phyloP scores from a whole-genome alignment of 306 rosid species.

The Ziziphus jujuba region DNA sequence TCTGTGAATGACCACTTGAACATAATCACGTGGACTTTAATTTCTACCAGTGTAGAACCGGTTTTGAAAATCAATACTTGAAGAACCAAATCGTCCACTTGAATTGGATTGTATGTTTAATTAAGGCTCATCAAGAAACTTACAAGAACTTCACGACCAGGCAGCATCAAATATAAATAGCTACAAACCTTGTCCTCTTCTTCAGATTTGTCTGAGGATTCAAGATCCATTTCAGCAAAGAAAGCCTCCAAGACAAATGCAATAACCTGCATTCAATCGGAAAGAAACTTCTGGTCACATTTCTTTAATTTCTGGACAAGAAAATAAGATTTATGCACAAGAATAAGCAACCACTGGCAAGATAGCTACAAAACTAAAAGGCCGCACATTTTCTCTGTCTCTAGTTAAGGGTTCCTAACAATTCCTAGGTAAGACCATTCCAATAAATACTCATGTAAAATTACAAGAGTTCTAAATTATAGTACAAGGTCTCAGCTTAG shows the following conservation, averaged over 20 bases:
- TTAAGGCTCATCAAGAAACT: not conserved
- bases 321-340: not conserved
- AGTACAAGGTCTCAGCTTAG: too few species aligned
- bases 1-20: not conserved
- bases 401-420: too few species aligned
- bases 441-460: too few species aligned
- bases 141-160: not conserved
- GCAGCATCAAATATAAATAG: conserved; percentile 9
- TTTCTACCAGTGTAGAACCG: not conserved
- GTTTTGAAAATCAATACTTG: not conserved
- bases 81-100: not conserved
- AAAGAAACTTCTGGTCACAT: conserved; percentile 6
- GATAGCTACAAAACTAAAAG: too few species aligned
- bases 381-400: too few species aligned
- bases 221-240: conserved; percentile 95
- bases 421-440: too few species aligned
- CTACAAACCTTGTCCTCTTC: conserved; percentile 61
- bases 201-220: conserved; percentile 47
- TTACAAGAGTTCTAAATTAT: too few species aligned
- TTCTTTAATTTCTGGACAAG: not conserved
- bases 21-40: not conserved
- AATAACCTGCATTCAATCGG: conserved; percentile 61
- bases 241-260: conserved; percentile 99
- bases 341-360: too few species aligned
- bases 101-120: not conserved